phyloP scores from a whole-genome alignment of 140 eudicot genomes.

The Ambrosia hybrid region DNA sequence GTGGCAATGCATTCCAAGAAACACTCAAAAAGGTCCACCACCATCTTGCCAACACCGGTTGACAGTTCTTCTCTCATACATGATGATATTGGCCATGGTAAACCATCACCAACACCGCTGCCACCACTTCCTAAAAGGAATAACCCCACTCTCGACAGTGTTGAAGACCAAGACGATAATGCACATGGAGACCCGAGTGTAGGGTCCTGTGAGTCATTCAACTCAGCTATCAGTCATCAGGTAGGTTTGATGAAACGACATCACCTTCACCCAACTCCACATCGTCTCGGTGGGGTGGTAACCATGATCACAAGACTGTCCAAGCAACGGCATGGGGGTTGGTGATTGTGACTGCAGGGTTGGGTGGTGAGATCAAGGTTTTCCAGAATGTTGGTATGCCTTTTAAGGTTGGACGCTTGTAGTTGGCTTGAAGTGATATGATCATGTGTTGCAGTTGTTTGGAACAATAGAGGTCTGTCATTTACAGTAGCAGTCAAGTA shows the following conservation, averaged over 20 bases:
- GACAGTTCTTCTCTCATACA: constrained; percentile 23
- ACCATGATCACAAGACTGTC: constrained; percentile 45
- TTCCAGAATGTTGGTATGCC: constrained; percentile 92
- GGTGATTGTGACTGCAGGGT: constrained; percentile 82
- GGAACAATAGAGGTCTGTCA: not conserved
- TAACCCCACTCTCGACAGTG: constrained; percentile 36
- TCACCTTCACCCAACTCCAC: constrained; percentile 26
- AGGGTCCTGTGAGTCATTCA: constrained; percentile 50
- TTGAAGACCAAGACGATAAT: constrained; percentile 47
- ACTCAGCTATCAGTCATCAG: constrained; percentile 19
- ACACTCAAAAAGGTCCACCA: constrained; percentile 49
- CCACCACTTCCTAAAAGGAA: constrained; percentile 76
- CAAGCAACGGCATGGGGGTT: constrained; percentile 97
- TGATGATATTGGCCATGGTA: constrained; percentile 45
- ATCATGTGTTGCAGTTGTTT: no score
- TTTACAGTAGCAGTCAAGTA: constrained; percentile 9
- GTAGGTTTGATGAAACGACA: constrained; percentile 25
- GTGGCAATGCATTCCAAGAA: constrained; percentile 62
- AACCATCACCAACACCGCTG: constrained; percentile 39
- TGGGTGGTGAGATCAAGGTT: constrained; percentile 81
- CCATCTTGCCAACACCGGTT: constrained; percentile 29
- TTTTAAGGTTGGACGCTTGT: constrained; percentile 66
- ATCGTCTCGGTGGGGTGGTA: constrained; percentile 40
- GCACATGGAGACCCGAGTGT: constrained; percentile 46
- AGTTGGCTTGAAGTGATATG: not conserved